A percentile compares a stretch with the other conserved stretches of the same genome.
These are phyloP conservation scores for Salix koriyanagi DNA, from an alignment of 345 rosid species.

Conservation along the genomic window DNA sequence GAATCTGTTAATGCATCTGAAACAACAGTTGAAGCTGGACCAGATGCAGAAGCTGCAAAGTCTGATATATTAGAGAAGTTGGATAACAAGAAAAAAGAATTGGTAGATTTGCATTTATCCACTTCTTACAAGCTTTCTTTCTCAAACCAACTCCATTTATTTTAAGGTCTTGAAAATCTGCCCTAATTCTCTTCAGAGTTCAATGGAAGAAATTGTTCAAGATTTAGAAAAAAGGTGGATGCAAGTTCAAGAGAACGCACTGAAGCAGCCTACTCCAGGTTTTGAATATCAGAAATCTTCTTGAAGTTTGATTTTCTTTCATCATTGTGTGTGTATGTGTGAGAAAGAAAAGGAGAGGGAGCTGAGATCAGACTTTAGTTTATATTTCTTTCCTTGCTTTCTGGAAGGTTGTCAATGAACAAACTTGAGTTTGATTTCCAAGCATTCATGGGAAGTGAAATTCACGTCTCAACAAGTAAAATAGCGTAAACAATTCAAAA, in stretches of 20 bases:
- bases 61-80: slow-evolving; percentile 50
- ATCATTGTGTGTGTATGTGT: background rate
- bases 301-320: background rate
- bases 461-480: no score
- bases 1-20: slow-evolving; percentile 28
- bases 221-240: slow-evolving; percentile 73
- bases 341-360: background rate
- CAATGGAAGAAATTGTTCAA: slow-evolving; percentile 62
- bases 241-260: slow-evolving; percentile 57
- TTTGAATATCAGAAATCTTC: background rate
- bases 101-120: slow-evolving; percentile 40
- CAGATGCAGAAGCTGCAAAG: slow-evolving; percentile 39
- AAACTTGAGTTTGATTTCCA: background rate
- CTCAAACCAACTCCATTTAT: background rate
- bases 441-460: no score
- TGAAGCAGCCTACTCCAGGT: slow-evolving; percentile 89
- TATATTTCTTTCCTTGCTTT: background rate
- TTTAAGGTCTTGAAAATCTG: slow-evolving; percentile 10
- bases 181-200: slow-evolving; percentile 46
- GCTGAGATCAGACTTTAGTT: background rate
- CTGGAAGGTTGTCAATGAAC: background rate
- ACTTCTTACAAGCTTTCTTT: slow-evolving; percentile 5
- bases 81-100: slow-evolving; percentile 66
- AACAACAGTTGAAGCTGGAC: slow-evolving; percentile 32
- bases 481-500: no score